Evolutionary conservation across 768 basidiomycete species (phyloP).

Genomic region (Fistulinella prunicolor): DNA sequence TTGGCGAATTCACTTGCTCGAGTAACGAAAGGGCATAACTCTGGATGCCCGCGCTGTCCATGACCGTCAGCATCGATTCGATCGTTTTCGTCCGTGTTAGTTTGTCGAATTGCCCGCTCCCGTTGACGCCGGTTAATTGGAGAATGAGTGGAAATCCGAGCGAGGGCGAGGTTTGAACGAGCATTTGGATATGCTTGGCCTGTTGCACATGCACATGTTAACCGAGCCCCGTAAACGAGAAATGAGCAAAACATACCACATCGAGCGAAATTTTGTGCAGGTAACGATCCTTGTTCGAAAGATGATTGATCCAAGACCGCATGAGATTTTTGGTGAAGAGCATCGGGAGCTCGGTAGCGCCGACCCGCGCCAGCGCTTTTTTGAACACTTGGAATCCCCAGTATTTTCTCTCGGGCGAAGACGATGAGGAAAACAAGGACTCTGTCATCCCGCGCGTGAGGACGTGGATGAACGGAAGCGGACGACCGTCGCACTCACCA

Average conservation of each 20-base stretch:
- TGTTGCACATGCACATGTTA: conserved; percentile 28
- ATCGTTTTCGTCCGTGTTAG: conserved; percentile 91
- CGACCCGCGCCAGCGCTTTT: conserved; percentile 67
- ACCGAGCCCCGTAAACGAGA: not conserved
- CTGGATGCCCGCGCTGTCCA: conserved; percentile 72
- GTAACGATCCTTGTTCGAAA: conserved; percentile 84
- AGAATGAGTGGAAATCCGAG: conserved; percentile 83
- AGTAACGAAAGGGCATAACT: conserved; percentile 74
- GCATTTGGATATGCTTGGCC: conserved; percentile 72
- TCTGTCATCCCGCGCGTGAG: conserved; percentile 44
- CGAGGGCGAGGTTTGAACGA: conserved; percentile 72
- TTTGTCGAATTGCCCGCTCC: conserved; percentile 86
- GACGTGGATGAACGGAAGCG: not conserved
- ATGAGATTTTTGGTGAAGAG: conserved; percentile 94
- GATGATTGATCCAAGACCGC: conserved; percentile 95
- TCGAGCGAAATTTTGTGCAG: conserved; percentile 86
- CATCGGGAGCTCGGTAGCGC: conserved; percentile 68
- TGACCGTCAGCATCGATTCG: conserved; percentile 73
- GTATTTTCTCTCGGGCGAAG: conserved; percentile 86
- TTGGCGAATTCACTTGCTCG: conserved; percentile 52
- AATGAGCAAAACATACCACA: conserved; percentile 50
- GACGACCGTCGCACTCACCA: conserved; percentile 47
- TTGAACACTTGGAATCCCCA: conserved; percentile 96
- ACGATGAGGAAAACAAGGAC: conserved; percentile 78
- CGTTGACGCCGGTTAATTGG: conserved; percentile 79